These are phyloP conservation scores for Trichoderma simmonsii DNA, from an alignment of 2,329 filamentous ascomycete genomes.

Conservation along the genomic window DNA sequence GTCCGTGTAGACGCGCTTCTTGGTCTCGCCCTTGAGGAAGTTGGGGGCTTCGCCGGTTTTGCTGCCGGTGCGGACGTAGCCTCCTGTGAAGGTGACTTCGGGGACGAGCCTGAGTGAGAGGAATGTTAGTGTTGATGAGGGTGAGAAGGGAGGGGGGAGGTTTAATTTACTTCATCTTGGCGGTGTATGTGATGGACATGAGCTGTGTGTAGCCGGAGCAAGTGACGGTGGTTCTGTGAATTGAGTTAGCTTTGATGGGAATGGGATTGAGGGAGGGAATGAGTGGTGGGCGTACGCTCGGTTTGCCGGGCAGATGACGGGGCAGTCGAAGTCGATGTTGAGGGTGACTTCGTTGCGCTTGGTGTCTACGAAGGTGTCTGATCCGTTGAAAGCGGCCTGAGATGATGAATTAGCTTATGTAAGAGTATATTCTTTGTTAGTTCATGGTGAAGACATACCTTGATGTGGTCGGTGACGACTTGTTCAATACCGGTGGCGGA, in stretches of 20 bases:
- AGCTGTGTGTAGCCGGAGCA: slow-evolving; percentile 15
- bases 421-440: not conserved
- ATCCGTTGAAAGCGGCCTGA: not conserved
- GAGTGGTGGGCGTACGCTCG: slow-evolving; percentile 2
- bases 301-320: slow-evolving; percentile 11
- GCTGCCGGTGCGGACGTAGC: slow-evolving; percentile 6
- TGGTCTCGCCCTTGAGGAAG: slow-evolving; percentile 8
- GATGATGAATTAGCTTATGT: not conserved
- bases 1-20: slow-evolving; percentile 12
- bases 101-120: not conserved
- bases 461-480: not conserved
- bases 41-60: slow-evolving; percentile 4
- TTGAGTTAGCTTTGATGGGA: not conserved
- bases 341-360: slow-evolving; percentile 11
- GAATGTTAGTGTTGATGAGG: not conserved
- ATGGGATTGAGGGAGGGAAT: not conserved
- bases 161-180: slow-evolving; percentile 14
- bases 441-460: not conserved
- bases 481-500: slow-evolving; percentile 1
- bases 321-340: slow-evolving; percentile 7
- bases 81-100: slow-evolving; percentile 15
- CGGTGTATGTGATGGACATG: slow-evolving; percentile 15
- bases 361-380: slow-evolving; percentile 8
- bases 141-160: too few relatives aligned
- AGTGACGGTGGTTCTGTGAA: slow-evolving; percentile 9